These are phyloP conservation scores for Candida bentonensis DNA, from an alignment of 805 yeast genomes.

Conservation along the genomic window DNA sequence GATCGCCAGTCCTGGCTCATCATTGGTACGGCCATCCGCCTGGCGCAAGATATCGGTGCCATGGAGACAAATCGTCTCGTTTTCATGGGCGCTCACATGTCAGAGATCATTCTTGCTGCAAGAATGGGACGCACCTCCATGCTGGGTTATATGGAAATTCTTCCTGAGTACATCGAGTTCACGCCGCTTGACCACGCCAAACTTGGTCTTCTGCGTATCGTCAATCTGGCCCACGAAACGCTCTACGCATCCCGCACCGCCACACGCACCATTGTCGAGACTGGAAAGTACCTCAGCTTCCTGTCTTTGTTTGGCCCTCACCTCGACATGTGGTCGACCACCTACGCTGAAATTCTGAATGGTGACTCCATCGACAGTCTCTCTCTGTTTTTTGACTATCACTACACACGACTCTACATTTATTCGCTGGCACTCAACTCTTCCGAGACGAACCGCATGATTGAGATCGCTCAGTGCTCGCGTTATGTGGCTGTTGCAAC, in stretches of 20 bases:
- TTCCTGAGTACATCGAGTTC: constrained; percentile 32
- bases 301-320: constrained; percentile 63
- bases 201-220: constrained; percentile 62
- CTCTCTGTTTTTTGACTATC: constrained; percentile 64
- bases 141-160: constrained; percentile 62
- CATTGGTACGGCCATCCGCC: constrained; percentile 71
- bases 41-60: constrained; percentile 78
- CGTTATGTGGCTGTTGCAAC: constrained; percentile 72
- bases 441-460: constrained; percentile 23
- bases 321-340: constrained; percentile 62
- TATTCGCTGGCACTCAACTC: constrained; percentile 65
- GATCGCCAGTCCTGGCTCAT: constrained; percentile 92
- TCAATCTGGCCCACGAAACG: constrained; percentile 72
- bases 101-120: constrained; percentile 74
- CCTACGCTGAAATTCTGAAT: constrained; percentile 24
- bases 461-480: constrained; percentile 26
- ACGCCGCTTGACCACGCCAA: constrained; percentile 59
- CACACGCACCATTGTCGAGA: constrained; percentile 20
- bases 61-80: constrained; percentile 61
- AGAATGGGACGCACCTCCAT: constrained; percentile 67
- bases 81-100: constrained; percentile 68
- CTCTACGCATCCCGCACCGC: constrained; percentile 40
- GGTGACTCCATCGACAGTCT: constrained; percentile 42
- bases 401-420: constrained; percentile 71
- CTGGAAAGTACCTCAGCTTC: constrained; percentile 42